phyloP scores from a whole-genome alignment of 163 green algal species.

The Chlamydomonas reinhardtii region DNA sequence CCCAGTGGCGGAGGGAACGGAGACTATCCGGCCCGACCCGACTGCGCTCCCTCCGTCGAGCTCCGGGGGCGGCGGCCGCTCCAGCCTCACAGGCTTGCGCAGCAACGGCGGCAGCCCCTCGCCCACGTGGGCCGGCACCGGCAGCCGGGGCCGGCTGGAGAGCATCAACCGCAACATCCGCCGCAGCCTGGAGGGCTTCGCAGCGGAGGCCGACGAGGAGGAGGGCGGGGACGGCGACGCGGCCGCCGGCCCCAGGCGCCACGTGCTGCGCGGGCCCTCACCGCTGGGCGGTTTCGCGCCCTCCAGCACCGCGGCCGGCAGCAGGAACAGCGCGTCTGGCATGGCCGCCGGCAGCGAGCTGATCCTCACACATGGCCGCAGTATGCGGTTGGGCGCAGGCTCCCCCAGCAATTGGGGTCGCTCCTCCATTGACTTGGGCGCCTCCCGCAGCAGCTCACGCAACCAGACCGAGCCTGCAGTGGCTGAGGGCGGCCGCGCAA shows the following conservation, averaged over 20 bases:
- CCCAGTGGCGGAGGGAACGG: neutral
- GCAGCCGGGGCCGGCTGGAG: neutral
- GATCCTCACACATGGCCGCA: slow-evolving; percentile 3
- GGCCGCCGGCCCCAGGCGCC: no score
- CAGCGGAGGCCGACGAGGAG: neutral
- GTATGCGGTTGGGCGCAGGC: neutral
- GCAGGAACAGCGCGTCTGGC: no score
- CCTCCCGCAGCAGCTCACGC: no score
- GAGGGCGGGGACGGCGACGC: neutral
- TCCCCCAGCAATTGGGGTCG: neutral
- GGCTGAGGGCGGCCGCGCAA: no score
- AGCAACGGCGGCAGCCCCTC: neutral
- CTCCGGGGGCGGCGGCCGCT: no score
- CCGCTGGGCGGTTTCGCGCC: neutral
- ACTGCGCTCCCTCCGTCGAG: neutral
- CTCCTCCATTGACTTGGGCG: neutral
- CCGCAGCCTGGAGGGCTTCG: neutral
- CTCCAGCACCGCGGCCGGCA: neutral
- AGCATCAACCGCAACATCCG: slow-evolving; percentile 20
- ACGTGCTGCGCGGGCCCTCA: no score
- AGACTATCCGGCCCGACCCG: neutral
- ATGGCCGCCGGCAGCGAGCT: neutral
- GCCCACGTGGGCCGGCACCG: no score
- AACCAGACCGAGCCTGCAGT: no score
- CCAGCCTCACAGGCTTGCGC: neutral